phyloP scores from a whole-genome alignment of 371 early-diverging fungal species.

The Gilbertella persicaria region DNA sequence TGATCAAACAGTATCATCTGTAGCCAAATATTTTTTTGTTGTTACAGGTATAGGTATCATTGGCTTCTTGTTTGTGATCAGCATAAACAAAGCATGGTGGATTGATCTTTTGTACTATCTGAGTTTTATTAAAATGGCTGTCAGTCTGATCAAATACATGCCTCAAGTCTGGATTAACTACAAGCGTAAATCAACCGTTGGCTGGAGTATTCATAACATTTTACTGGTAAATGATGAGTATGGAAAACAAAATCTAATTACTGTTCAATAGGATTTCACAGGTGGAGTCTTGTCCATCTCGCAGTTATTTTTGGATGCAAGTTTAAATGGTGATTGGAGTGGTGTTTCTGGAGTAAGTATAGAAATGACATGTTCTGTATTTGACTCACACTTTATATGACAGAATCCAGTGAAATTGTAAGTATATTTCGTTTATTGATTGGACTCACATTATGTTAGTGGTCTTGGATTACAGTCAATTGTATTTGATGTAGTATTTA shows the following conservation, averaged over 20 bases:
- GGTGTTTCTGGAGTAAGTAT: slow-evolving; percentile 67
- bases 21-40: slow-evolving; percentile 41
- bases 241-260: neutral
- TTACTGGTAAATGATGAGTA: slow-evolving; percentile 53
- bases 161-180: slow-evolving; percentile 89
- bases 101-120: slow-evolving; percentile 75
- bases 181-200: slow-evolving; percentile 78
- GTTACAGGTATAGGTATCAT: slow-evolving; percentile 3
- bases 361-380: neutral
- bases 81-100: slow-evolving; percentile 40
- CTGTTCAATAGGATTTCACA: slow-evolving; percentile 82
- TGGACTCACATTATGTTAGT: slow-evolving; percentile 26
- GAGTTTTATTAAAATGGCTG: slow-evolving; percentile 77
- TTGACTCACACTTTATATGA: neutral
- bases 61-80: slow-evolving; percentile 27
- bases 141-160: slow-evolving; percentile 84
- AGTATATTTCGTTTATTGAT: too few species aligned
- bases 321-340: slow-evolving; percentile 65
- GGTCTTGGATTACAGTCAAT: slow-evolving; percentile 82
- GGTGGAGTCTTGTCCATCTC: slow-evolving; percentile 83
- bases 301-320: slow-evolving; percentile 83
- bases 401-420: slow-evolving; percentile 61
- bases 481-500: slow-evolving; percentile 81
- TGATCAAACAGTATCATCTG: slow-evolving; percentile 42
- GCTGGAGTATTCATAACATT: slow-evolving; percentile 93